Evolutionary conservation across 208 protist genomes (phyloP), one percentile per base, ranked within the genome.

Genomic region (Leptomonas pyrrhocoris): DNA sequence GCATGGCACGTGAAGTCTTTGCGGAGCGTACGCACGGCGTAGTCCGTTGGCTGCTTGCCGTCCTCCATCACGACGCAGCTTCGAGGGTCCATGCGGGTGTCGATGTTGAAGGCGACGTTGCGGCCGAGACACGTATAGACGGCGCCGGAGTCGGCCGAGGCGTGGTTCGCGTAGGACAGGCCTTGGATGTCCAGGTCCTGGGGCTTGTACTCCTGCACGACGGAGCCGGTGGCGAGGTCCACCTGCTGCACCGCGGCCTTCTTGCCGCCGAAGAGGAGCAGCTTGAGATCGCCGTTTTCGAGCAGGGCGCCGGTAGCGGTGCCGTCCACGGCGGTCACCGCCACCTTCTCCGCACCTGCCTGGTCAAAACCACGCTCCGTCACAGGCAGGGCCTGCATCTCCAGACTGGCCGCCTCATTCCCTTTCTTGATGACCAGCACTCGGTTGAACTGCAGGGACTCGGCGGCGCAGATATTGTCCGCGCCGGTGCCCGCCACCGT

Each of bases 91-190:
- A 92, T 77, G 45, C 86, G 83, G n/a, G 78, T 73, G 68, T 92
- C 86, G 56, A 89, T 77, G 61, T 89, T 89, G 62, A 92, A 89
- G 62, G 81, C 83, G 50, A 80, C 81, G 43, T 84, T 83, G 62
- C 68, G 50, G 42, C 69, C 38, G 0, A 89, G 76, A 53, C 83
- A 89, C 15, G 86, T 89, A 58, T 81, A 87, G 31, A 92, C 72
- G 25, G 48, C 38, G 4, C 79, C 73, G 9, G 58, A 68, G 21
- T 67, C 73, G 16, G 64, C 65, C 15, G 86, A 73, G 12, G 77
- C 76, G 61, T 92, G 75, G 38, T 78, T 73, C 21, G 77, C 57
- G 63, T 92, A 89, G 25, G 81, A 60, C 7, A 92, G 46, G 36
- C 59, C 67, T 27, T 64, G 36, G 46, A 86, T 68, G 36, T 46